These are phyloP conservation scores for Danielozyma ontarioensis DNA, from an alignment of 805 yeast species.

Conservation along the genomic window DNA sequence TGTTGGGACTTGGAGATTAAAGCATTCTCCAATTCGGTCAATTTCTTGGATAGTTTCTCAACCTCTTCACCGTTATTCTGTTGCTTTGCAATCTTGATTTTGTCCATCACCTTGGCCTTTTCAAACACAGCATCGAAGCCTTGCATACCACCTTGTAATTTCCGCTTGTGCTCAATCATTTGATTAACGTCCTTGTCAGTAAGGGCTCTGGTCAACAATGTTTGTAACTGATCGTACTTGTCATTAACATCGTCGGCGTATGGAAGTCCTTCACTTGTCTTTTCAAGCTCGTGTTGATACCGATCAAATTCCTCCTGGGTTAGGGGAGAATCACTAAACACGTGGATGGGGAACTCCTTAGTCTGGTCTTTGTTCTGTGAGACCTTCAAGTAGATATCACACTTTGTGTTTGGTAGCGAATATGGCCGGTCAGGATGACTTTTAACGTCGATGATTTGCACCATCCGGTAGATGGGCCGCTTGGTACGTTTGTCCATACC, in stretches of 20 bases:
- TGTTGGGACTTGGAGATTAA: constrained; percentile 36
- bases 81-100: constrained; percentile 62
- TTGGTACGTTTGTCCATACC: constrained; percentile 64
- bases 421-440: constrained; percentile 38
- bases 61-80: constrained; percentile 42
- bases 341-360: constrained; percentile 70
- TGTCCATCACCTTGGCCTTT: constrained; percentile 66
- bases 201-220: constrained; percentile 60
- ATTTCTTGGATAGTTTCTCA: constrained; percentile 26
- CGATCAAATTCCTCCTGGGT: constrained; percentile 67
- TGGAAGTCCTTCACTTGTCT: constrained; percentile 56
- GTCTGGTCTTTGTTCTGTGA: constrained; percentile 76
- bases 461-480: constrained; percentile 72
- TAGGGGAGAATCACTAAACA: constrained; percentile 74
- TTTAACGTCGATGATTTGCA: constrained; percentile 65
- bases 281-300: constrained; percentile 57
- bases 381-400: constrained; percentile 57
- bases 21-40: constrained; percentile 42
- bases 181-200: constrained; percentile 71
- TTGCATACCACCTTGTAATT: constrained; percentile 43
- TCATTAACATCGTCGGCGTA: constrained; percentile 57
- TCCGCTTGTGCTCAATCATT: constrained; percentile 69
- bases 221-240: constrained; percentile 58
- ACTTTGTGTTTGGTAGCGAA: constrained; percentile 35
- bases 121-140: constrained; percentile 65